Conservation (phyloP, 768 basidiomycete genomes). For the Daedaleopsis nitida region DNA sequence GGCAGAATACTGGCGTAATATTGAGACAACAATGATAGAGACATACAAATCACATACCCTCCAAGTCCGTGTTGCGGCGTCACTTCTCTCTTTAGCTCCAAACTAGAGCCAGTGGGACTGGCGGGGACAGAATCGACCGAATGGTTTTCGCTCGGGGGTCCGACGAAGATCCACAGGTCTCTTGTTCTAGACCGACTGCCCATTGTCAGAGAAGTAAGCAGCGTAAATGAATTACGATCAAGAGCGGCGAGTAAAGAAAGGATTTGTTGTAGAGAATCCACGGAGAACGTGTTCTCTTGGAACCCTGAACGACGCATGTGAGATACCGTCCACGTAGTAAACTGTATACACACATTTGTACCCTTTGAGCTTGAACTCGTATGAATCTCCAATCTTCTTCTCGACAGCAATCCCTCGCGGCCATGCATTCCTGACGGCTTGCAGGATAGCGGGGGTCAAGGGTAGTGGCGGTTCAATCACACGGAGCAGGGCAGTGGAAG, state of each 20-base stretch:
- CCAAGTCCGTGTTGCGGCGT: not conserved
- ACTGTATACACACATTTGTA: slow-evolving; percentile 62
- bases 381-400: slow-evolving; percentile 72
- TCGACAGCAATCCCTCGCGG: slow-evolving; percentile 78
- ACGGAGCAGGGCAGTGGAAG: slow-evolving; percentile 65
- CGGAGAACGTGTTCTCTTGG: slow-evolving; percentile 74
- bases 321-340: slow-evolving; percentile 18
- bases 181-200: slow-evolving; percentile 72
- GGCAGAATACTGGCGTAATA: not conserved
- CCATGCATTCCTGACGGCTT: slow-evolving; percentile 77
- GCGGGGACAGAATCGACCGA: slow-evolving; percentile 35
- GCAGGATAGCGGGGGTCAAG: slow-evolving; percentile 78
- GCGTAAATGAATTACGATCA: slow-evolving; percentile 66
- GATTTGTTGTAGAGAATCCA: slow-evolving; percentile 73
- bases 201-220: slow-evolving; percentile 71
- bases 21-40: no score
- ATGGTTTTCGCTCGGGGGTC: slow-evolving; percentile 36
- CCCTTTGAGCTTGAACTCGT: slow-evolving; percentile 81
- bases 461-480: slow-evolving; percentile 78
- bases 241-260: slow-evolving; percentile 66
- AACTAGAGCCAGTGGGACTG: slow-evolving; percentile 38
- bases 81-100: slow-evolving; percentile 33
- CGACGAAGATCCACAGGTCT: slow-evolving; percentile 79
- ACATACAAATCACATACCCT: slow-evolving; percentile 2
- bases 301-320: slow-evolving; percentile 54